phyloP scores from a whole-genome alignment of 495 filamentous ascomycete species.

The Aspergillus egyptiacus region DNA sequence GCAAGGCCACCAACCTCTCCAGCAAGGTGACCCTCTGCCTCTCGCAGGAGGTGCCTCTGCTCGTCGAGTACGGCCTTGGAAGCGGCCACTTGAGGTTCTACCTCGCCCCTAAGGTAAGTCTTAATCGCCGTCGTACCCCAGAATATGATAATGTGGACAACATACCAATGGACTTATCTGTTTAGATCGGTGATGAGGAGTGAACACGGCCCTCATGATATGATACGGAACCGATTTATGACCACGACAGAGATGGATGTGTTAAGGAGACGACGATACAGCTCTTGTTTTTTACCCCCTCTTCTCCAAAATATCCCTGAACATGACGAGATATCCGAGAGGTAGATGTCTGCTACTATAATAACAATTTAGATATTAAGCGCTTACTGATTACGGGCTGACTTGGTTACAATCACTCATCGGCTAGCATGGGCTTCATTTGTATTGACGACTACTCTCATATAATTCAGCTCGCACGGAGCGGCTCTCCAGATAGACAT shows the following conservation, averaged over 20 bases:
- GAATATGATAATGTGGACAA: conserved; percentile 6
- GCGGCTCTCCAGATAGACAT: not conserved
- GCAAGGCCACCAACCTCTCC: conserved; percentile 89
- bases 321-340: conserved; percentile 6
- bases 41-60: conserved; percentile 90
- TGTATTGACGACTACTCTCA: too few species aligned
- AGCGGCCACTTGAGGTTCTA: conserved; percentile 95
- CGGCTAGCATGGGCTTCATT: not conserved
- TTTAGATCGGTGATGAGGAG: conserved; percentile 89
- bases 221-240: conserved; percentile 20
- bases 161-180: conserved; percentile 3
- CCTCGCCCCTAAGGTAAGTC: conserved; percentile 88
- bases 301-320: conserved; percentile 20
- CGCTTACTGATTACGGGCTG: conserved; percentile 11
- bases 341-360: conserved; percentile 14
- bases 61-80: conserved; percentile 86
- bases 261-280: conserved; percentile 29
- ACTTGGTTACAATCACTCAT: not conserved
- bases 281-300: conserved; percentile 12
- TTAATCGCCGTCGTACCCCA: not conserved
- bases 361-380: conserved; percentile 25
- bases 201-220: conserved; percentile 30
- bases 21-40: conserved; percentile 80
- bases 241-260: conserved; percentile 33
- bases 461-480: not conserved